Percentiles rank a stretch among this genome's conserved stretches.
Evolutionary conservation across 2,329 filamentous ascomycete genomes (phyloP).

Genomic region (Dothideomycetidae sp.): DNA sequence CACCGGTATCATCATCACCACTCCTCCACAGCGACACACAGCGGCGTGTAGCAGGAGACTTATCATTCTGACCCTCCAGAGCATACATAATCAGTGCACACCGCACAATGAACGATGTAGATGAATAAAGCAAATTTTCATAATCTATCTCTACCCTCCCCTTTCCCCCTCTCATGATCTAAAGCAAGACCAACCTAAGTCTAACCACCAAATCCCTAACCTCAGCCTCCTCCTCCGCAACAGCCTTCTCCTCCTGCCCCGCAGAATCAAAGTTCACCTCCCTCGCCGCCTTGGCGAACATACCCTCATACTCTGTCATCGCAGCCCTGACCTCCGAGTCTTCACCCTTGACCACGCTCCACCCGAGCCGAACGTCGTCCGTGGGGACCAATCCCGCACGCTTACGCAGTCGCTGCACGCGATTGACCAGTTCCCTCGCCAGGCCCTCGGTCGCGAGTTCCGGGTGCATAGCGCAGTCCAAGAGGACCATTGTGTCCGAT

Average conservation of each 20-base stretch:
- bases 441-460: slow-evolving; percentile 81
- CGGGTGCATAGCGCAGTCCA: slow-evolving; percentile 70
- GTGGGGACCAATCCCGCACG: slow-evolving; percentile 82
- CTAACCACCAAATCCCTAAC: slow-evolving; percentile 64
- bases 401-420: slow-evolving; percentile 85
- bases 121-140: too few relatives aligned
- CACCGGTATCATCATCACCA: too few relatives aligned
- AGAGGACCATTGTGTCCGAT: slow-evolving; percentile 75
- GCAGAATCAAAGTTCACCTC: slow-evolving; percentile 14
- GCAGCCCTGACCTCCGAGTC: slow-evolving; percentile 21
- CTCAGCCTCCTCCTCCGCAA: slow-evolving; percentile 71
- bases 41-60: too few relatives aligned
- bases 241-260: slow-evolving; percentile 20
- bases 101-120: too few relatives aligned
- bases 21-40: too few relatives aligned
- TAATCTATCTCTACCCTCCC: neutral
- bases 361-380: slow-evolving; percentile 93
- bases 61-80: too few relatives aligned
- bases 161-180: slow-evolving; percentile 24
- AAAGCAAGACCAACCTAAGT: slow-evolving; percentile 58
- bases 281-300: slow-evolving; percentile 24
- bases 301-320: slow-evolving; percentile 21
- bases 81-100: too few relatives aligned
- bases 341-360: slow-evolving; percentile 51
- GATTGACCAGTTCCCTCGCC: slow-evolving; percentile 81